phyloP scores from a whole-genome alignment of 768 basidiomycete genomes.

The Suillus subluteus region DNA sequence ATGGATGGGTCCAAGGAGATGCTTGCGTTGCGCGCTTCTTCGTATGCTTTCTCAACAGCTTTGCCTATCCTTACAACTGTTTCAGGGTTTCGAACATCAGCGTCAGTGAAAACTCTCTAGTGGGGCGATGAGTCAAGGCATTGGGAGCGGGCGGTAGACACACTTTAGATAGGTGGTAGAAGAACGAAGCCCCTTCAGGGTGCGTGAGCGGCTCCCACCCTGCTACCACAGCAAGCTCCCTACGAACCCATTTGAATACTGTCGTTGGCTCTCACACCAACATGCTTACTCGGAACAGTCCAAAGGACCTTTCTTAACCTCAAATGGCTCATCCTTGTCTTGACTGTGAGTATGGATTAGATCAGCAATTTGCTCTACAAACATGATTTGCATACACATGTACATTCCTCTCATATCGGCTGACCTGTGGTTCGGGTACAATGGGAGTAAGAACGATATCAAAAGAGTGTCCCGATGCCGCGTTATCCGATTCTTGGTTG shows the following conservation, averaged over 20 bases:
- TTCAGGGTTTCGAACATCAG: not conserved
- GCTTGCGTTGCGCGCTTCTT: not conserved
- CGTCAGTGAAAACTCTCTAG: not conserved
- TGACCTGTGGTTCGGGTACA: not conserved
- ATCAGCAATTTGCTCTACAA: not conserved
- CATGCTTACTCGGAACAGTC: not conserved
- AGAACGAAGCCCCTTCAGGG: conserved; percentile 62
- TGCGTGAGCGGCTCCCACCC: conserved; percentile 30
- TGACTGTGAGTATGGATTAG: not conserved
- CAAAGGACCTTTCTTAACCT: not conserved
- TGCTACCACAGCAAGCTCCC: not conserved
- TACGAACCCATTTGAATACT: not conserved
- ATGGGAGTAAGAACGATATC: not conserved
- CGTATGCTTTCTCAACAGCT: not conserved
- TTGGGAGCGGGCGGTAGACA: not conserved
- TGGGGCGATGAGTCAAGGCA: not conserved
- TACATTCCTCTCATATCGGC: not conserved
- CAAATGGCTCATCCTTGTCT: not conserved
- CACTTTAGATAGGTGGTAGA: conserved; percentile 46
- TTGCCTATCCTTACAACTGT: not conserved
- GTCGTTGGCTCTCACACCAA: not conserved
- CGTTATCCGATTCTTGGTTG: not conserved
- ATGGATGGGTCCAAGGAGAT: not conserved
- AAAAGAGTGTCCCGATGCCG: not conserved
- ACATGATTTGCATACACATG: not conserved